Evolutionary conservation across 2,329 filamentous ascomycete genomes (phyloP).

Genomic region (Tricladium varicosporioides): DNA sequence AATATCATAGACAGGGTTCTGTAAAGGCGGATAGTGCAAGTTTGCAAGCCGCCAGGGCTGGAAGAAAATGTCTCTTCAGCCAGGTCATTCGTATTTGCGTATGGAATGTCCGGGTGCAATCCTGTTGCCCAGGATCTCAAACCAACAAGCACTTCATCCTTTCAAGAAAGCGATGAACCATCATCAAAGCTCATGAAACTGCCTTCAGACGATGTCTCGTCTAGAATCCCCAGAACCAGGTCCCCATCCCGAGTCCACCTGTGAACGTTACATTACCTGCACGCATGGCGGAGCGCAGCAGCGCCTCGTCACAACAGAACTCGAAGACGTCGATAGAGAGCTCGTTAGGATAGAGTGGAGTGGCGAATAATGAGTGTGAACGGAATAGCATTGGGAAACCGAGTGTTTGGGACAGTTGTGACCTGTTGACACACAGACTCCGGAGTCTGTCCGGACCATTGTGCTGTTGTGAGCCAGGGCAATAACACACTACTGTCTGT

Average conservation of each 20-base stretch:
- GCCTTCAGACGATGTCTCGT: conserved; percentile 4
- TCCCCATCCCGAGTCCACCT: not conserved
- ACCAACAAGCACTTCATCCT: not conserved
- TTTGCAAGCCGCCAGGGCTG: too few species aligned
- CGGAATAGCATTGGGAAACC: not conserved
- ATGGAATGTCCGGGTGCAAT: not conserved
- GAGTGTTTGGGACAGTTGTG: not conserved
- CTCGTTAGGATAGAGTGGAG: not conserved
- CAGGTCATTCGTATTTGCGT: not conserved
- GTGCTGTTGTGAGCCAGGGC: too few species aligned
- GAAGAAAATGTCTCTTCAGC: too few species aligned
- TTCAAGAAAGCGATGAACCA: not conserved
- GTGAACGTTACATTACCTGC: not conserved
- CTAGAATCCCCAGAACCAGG: conserved; percentile 10
- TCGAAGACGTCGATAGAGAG: not conserved
- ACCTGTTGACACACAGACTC: not conserved
- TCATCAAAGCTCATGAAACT: not conserved
- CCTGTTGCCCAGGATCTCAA: too few species aligned
- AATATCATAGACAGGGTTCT: too few species aligned
- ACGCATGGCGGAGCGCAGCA: not conserved
- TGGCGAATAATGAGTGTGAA: not conserved
- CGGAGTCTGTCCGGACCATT: too few species aligned
- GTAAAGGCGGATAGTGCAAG: too few species aligned
- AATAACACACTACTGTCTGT: too few species aligned
- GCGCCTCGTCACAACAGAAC: not conserved